phyloP scores from a whole-genome alignment of 768 basidiomycete genomes.

The Sarcomyxa edulis region DNA sequence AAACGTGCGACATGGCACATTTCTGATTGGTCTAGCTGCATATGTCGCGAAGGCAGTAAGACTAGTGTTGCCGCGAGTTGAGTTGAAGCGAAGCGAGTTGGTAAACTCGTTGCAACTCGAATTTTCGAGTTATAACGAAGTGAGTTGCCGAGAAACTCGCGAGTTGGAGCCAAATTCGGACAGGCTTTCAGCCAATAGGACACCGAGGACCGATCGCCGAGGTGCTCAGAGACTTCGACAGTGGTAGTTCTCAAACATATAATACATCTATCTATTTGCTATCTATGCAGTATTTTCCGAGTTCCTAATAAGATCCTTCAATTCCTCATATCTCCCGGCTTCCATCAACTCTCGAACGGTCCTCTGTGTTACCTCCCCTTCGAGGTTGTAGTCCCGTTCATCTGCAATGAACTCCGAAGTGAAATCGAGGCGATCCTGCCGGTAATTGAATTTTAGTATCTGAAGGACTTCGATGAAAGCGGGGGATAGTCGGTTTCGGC shows the following conservation, averaged over 20 bases:
- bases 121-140: slow-evolving; percentile 1
- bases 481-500: slow-evolving; percentile 14
- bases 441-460: slow-evolving; percentile 22
- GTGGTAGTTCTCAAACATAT: too few relatives aligned
- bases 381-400: slow-evolving; percentile 13
- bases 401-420: slow-evolving; percentile 8
- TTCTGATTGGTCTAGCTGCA: too few relatives aligned
- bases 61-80: slow-evolving; percentile 2
- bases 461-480: slow-evolving; percentile 22
- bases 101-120: neutral
- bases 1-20: too few relatives aligned
- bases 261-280: too few relatives aligned
- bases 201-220: too few relatives aligned
- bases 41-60: too few relatives aligned
- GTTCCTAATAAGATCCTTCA: slow-evolving; percentile 6
- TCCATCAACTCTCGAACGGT: slow-evolving; percentile 7
- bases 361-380: slow-evolving; percentile 8
- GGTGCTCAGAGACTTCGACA: neutral
- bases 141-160: slow-evolving; percentile 1
- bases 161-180: neutral
- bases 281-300: too few relatives aligned
- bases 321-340: slow-evolving; percentile 6
- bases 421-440: slow-evolving; percentile 17
- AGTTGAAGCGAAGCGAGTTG: neutral
- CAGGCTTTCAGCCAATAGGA: slow-evolving; percentile 1